These are phyloP conservation scores for Scedosporium dehoogii DNA, from an alignment of 2,329 filamentous ascomycete genomes.

Conservation along the genomic window DNA sequence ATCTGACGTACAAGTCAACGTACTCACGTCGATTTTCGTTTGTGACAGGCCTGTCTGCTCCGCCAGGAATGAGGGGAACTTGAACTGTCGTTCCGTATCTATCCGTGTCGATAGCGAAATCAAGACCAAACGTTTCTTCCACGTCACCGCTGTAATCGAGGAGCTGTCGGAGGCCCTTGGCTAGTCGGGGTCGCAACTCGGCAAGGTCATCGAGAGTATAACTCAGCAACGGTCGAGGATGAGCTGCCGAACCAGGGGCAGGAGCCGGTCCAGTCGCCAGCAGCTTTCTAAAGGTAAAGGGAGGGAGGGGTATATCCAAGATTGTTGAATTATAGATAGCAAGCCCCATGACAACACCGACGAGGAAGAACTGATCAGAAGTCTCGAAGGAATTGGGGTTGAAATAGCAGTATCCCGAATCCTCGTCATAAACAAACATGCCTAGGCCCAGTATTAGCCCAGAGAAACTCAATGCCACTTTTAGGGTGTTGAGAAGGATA, in stretches of 20 bases:
- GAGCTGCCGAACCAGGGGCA: constrained; percentile 41
- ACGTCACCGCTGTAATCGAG: constrained; percentile 81
- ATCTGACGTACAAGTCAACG: constrained; percentile 73
- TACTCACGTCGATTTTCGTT: constrained; percentile 77
- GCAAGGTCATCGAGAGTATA: constrained; percentile 75
- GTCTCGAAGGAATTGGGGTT: constrained; percentile 85
- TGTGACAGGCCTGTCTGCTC: constrained; percentile 68
- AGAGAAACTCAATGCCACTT: not conserved
- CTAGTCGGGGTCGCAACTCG: constrained; percentile 68
- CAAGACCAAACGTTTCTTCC: constrained; percentile 66
- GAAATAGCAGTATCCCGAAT: constrained; percentile 87
- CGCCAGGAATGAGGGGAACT: constrained; percentile 63
- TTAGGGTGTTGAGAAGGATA: not conserved
- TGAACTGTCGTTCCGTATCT: constrained; percentile 60
- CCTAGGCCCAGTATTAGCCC: constrained; percentile 36
- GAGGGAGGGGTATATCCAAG: constrained; percentile 75
- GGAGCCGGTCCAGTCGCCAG: constrained; percentile 64
- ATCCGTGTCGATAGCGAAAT: constrained; percentile 70
- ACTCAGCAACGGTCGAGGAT: constrained; percentile 52
- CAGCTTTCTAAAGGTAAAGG: constrained; percentile 83
- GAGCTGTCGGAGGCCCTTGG: constrained; percentile 63
- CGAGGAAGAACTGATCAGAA: constrained; percentile 82
- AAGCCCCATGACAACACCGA: constrained; percentile 77
- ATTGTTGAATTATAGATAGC: constrained; percentile 96
- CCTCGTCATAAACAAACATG: constrained; percentile 87